phyloP scores from a whole-genome alignment of 2,329 filamentous ascomycete genomes.

The Trichocomaceae sp. region DNA sequence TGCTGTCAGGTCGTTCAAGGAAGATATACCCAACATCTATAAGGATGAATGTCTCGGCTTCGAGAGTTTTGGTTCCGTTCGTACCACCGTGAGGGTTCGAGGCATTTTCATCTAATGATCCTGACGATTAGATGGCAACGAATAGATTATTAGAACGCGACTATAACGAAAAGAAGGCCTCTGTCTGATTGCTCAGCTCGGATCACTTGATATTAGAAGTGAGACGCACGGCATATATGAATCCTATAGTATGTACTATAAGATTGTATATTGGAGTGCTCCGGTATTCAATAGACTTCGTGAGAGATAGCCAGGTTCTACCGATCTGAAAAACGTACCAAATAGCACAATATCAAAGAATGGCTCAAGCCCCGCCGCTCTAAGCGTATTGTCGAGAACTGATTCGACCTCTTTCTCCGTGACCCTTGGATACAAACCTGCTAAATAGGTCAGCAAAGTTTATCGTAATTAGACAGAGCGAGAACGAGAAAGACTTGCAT shows the following conservation, averaged over 20 bases:
- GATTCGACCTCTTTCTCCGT: constrained; percentile 53
- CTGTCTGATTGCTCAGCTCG: too few relatives aligned
- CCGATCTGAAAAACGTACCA: too few relatives aligned
- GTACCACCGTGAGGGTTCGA: constrained; percentile 37
- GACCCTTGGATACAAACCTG: constrained; percentile 50
- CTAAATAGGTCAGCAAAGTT: background rate
- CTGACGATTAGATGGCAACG: too few relatives aligned
- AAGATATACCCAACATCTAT: constrained; percentile 50
- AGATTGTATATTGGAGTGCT: too few relatives aligned
- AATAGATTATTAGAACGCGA: too few relatives aligned
- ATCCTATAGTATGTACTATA: too few relatives aligned
- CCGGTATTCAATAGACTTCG: too few relatives aligned
- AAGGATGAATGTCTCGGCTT: constrained; percentile 51
- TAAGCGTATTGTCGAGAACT: constrained; percentile 51
- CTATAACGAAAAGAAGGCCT: too few relatives aligned
- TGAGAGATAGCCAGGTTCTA: too few relatives aligned
- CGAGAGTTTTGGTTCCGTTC: constrained; percentile 44
- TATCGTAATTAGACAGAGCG: background rate
- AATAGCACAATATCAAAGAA: constrained; percentile 62
- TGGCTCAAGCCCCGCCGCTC: constrained; percentile 48
- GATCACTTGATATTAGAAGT: too few relatives aligned
- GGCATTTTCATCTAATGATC: too few relatives aligned
- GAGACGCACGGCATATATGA: too few relatives aligned
- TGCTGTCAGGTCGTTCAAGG: background rate
- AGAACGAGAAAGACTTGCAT: constrained; percentile 17